Evolutionary conservation across 176 grass and related monocot genomes (phyloP), one percentile per base, ranked within the genome.

Genomic region (Avena sativa): DNA sequence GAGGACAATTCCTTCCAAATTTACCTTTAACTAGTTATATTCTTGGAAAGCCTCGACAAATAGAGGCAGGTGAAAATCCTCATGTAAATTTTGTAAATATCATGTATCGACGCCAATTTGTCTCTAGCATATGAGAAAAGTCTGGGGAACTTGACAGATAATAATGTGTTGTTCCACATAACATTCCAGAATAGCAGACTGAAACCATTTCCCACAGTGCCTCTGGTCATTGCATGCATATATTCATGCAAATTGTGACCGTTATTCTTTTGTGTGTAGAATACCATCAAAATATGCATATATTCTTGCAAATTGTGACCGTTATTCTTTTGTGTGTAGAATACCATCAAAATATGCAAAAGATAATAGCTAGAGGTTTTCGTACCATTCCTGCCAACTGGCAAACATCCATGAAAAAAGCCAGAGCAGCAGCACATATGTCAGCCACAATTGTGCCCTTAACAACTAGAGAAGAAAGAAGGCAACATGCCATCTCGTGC

Each of bases 331-430:
- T 16, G 9, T 20, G 9, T 80, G 76, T 72, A 49, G 68, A 80
- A 44, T 1, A 46, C 23, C 44, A 71, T 71, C 23, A 83, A 64
- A 52, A 16, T 64, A 70, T 71, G 57, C 71, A 50, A 76, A 69
- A 4, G n/a, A 57, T n/a, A 86, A 67, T 2, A 56, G 52, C 56
- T 25, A 26, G 76, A 30, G 61, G 53, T 58, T 86, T 74, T 60
- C 92, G 89, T 93, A 98, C 96, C 96, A 98, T 98, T 92, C 96
- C 93, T 86, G 93, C 96, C 60, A 98, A 92, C 84, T 98, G 92
- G 55, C 93, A 98, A 70, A 98, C 96, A 64, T 98, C 96, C 96
- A 98, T 96, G 60, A 89, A 88, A 84, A 98, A 98, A 44, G 93
- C 49, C 72, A 98, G 90, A 83, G 25, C 16, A 77, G 93, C 90